Evolutionary conservation across 2,329 filamentous ascomycete species (phyloP), one percentile per base, ranked within the genome.

Genomic region (Camptophora hylomeconis): DNA sequence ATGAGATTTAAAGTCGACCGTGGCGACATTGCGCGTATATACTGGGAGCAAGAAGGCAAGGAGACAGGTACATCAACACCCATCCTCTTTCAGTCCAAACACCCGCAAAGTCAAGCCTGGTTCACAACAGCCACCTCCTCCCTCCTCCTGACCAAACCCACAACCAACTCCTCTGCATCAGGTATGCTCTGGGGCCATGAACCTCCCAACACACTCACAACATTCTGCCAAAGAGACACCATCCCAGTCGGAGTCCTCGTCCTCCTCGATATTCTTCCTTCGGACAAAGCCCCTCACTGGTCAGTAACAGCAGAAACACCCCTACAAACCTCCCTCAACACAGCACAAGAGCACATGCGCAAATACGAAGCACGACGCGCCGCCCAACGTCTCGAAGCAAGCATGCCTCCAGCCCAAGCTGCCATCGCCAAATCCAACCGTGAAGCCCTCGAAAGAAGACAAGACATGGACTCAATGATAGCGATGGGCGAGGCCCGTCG

Each of bases 171-270:
- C 4, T n/a, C n/a, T n/a, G n/a, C n/a, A n/a, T n/a, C n/a, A n/a
- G n/a, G n/a, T n/a, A n/a, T n/a, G n/a, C 27, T 45, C 2, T 48
- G 44, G 43, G 40, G 38, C n/a, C 45, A 44, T 22, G 37, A 42
- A 3, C 31, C 43, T 20, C 46, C 46, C 5, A 14, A 34, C 4
- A 35, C 44, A 7, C 37, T 48, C 21, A 20, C 36, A 30, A 27
- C 35, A 6, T 45, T 44, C 25, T 33, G 37, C 9, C 37, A 38
- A n/a, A 43, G 41, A 22, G 44, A 48, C 28, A 39, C 41, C 3
- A 35, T 48, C 6, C 46, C 46, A 10, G 48, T 45, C 31, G 46
- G 46, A 17, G 31, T 48, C 12, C 42, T 49, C 41, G 47, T 47
- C 5, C 26, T 46, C 7, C 39, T 49, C 3, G 45, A 37, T 8